These are phyloP conservation scores for Colletotrichum lindemuthianum DNA, from an alignment of 2,329 filamentous ascomycete species.

Conservation along the genomic window DNA sequence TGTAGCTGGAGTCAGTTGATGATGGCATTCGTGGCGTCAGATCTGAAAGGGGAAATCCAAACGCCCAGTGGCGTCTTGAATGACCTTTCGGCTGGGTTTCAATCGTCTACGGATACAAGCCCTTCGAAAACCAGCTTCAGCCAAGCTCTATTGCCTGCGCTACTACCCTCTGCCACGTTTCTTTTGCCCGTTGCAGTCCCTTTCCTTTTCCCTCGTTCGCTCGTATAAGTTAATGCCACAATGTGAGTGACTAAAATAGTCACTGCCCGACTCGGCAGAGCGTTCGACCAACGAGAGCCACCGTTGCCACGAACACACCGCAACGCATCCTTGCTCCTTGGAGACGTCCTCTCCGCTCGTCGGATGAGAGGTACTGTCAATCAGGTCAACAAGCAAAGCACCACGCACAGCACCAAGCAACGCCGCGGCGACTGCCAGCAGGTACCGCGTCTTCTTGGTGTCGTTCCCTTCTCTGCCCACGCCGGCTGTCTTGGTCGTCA, in stretches of 20 bases:
- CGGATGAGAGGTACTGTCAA: not conserved
- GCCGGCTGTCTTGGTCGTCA: not conserved
- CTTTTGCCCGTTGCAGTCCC: not conserved
- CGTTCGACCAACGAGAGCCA: slow-evolving; percentile 13
- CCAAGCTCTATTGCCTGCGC: not conserved
- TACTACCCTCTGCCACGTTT: slow-evolving; percentile 8
- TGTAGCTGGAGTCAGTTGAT: not conserved
- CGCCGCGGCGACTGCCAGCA: not conserved
- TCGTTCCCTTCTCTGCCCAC: slow-evolving; percentile 2
- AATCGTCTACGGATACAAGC: not conserved
- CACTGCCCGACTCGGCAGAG: slow-evolving; percentile 5
- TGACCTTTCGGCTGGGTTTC: not conserved
- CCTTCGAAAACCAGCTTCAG: too few relatives aligned
- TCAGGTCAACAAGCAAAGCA: not conserved
- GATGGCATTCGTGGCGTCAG: not conserved
- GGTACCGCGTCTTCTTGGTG: slow-evolving; percentile 1
- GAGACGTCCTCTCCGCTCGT: not conserved
- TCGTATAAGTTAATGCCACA: slow-evolving; percentile 19
- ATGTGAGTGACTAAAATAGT: slow-evolving; percentile 16
- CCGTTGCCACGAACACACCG: slow-evolving; percentile 6
- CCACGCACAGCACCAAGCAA: not conserved
- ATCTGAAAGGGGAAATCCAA: not conserved
- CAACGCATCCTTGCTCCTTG: not conserved
- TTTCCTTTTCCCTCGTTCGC: slow-evolving; percentile 26
- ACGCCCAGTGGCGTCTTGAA: slow-evolving; percentile 18